Evolutionary conservation across 1,139 yeast genomes (phyloP), one percentile per base, ranked within the genome.

Genomic region (Debaryomyces sp.): DNA sequence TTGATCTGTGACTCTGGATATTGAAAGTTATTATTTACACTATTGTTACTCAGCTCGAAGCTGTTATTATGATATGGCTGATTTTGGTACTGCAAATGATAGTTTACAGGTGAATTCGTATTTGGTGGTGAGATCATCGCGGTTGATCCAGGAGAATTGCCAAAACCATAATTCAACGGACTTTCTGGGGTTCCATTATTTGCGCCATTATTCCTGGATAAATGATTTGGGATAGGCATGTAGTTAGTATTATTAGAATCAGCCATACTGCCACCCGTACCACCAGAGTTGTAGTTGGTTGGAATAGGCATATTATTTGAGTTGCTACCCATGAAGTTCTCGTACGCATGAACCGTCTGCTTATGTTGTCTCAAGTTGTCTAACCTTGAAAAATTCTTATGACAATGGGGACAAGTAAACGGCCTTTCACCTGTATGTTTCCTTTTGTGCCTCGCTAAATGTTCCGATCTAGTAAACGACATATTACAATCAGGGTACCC

Each of bases 341-440:
- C 91, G 64, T 84, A 85, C 29, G 95, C 91, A 64, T 91, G 97
- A 12, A 91, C 97, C 0, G 97, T 89, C 62, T 90, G 96, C 54
- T 87, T 87, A 67, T 92, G 97, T 68, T 92, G 98, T 50, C 97
- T 80, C 54, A 92, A 75, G 63, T 92, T 92, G 67, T 92, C 98
- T 54, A 90, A 72, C 43, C 97, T 77, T 26, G 94, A 85, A 63
- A 92, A 92, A 61, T 85, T 81, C 59, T 91, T 84, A 40, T 84
- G 77, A 67, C 98, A 92, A 60, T 78, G 82, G 44, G 88, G 88
- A 66, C 98, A 92, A 48, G 89, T 84, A 65, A 90, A 92, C 1
- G 98, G 98, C 49, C 96, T 77, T 66, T 92, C 98, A 40, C 97
- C 98, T 1, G 97, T 91, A 64, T 91, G 98, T 62, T 91, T 92